A percentile compares a stretch with the other conserved stretches of the same genome.
phyloP scores from a whole-genome alignment of 768 basidiomycete genomes.

The Mycena galopus region DNA sequence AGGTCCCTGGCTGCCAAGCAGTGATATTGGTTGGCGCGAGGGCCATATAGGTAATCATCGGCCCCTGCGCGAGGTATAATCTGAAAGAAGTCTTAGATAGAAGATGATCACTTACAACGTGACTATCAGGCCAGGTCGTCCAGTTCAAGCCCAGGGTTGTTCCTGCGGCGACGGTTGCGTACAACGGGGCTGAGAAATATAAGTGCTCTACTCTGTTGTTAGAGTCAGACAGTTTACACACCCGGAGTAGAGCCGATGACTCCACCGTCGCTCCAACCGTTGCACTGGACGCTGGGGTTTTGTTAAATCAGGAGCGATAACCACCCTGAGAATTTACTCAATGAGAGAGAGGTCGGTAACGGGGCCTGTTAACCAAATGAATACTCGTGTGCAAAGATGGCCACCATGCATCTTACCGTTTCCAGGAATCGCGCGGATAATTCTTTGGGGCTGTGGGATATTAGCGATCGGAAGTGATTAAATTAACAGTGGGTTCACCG shows the following conservation, averaged over 20 bases:
- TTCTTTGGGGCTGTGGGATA: not conserved
- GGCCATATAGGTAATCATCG: conserved; percentile 62
- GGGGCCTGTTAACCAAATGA: not conserved
- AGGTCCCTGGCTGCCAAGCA: conserved; percentile 55
- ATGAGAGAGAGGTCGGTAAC: conserved; percentile 13
- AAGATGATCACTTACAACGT: conserved; percentile 36
- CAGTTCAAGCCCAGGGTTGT: conserved; percentile 55
- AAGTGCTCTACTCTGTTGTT: not conserved
- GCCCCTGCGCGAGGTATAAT: conserved; percentile 45
- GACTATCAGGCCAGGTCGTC: conserved; percentile 55
- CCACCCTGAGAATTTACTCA: not conserved
- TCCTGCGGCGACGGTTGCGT: conserved; percentile 57
- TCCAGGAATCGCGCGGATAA: conserved; percentile 12
- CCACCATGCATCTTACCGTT: not conserved
- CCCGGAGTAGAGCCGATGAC: conserved; percentile 49
- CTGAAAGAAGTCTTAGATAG: not conserved
- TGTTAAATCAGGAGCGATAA: not conserved
- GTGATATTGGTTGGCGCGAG: conserved; percentile 60
- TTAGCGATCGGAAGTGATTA: not conserved
- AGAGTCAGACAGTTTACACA: not conserved
- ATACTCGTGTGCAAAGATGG: not conserved
- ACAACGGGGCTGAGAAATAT: conserved; percentile 45
- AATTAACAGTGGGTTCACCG: not conserved
- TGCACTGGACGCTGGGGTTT: conserved; percentile 44
- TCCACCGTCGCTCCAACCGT: conserved; percentile 46